phyloP scores from a whole-genome alignment of 176 grass and related monocot species.

The Musa beccarii region DNA sequence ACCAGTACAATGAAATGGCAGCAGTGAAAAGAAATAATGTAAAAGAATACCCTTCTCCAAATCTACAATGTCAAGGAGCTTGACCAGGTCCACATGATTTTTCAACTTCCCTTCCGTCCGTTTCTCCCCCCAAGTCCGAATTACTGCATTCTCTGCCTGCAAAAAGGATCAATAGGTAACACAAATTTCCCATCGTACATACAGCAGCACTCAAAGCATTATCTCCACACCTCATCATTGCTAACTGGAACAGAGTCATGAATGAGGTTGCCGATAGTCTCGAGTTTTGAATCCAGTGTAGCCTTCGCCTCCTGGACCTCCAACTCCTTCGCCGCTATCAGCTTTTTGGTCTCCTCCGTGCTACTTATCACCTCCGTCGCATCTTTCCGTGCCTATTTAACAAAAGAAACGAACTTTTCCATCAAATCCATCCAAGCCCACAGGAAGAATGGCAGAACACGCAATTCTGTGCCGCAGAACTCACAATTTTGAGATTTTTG shows the following conservation, averaged over 20 bases:
- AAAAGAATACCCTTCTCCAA: conserved; percentile 63
- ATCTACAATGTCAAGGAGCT: conserved; percentile 60
- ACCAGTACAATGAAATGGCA: neutral
- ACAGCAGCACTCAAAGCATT: neutral
- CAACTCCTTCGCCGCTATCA: conserved; percentile 49
- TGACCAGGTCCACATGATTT: conserved; percentile 83
- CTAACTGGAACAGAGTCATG: conserved; percentile 63
- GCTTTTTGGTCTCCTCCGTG: conserved; percentile 71
- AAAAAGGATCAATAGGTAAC: neutral
- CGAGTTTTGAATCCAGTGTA: conserved; percentile 49
- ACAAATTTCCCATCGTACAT: neutral
- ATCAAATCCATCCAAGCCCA: neutral
- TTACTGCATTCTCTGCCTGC: conserved; percentile 63
- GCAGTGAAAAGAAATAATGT: neutral
- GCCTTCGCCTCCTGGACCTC: conserved; percentile 88
- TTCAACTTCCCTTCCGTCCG: conserved; percentile 63
- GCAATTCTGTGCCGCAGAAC: neutral
- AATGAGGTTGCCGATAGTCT: conserved; percentile 71
- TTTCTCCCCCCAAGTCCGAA: conserved; percentile 64
- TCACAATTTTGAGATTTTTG: conserved; percentile 69
- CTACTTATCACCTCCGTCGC: conserved; percentile 57
- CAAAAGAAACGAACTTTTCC: neutral
- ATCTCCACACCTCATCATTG: conserved; percentile 36
- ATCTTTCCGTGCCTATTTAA: conserved; percentile 31
- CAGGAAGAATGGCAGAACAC: neutral